Base-by-base conservation (phyloP, 345 rosid species). In the Citrus hindsii region DNA sequence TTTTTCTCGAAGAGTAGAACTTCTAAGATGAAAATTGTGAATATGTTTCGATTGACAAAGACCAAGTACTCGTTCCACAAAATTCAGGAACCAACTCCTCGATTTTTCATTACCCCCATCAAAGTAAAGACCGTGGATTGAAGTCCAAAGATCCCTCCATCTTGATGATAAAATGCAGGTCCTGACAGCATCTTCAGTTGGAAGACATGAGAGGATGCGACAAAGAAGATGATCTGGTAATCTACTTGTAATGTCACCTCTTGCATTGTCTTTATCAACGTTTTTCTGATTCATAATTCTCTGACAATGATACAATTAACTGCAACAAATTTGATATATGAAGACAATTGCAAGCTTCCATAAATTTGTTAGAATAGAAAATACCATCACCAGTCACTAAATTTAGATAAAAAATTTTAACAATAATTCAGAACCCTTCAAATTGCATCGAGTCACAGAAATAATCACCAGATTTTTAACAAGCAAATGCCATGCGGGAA, bases 61-160 rank as follows among this genome's bases (percentile, higher is more conserved):
- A 46, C 18, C 6, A 12, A 68, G 56, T n/a, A 68, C 32, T 40
- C 32, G 3, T 46, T 40, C 48, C 35, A 76, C 30, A 21, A 66
- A 66, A 25, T 6, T 66, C 28, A 76, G 16, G 24, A 30, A 4
- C 16, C 33, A 32, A 9, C 4, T 9, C 1, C 12, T 3, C 5
- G 30, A 3, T 2, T 14, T 27, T 4, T 2, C 19, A 76, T 6
- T 51, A 0, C 30, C 3, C 22, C 25, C 13, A 18, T 22, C 40
- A n/a, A 72, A 55, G 62, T 55, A 6, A 30, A 72, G 3, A 72
- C 37, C 19, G 28, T 58, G 10, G 10, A 72, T 56, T 13, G 13
- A 55, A 51, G 73, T 76, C 55, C 73, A 53, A 53, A 76, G 63
- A 25, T 76, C 0, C n/a, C 13, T 67, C 72, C 73, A 66, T 66